Conservation (phyloP, 2,329 filamentous ascomycete species). For the Periconia digitata region DNA sequence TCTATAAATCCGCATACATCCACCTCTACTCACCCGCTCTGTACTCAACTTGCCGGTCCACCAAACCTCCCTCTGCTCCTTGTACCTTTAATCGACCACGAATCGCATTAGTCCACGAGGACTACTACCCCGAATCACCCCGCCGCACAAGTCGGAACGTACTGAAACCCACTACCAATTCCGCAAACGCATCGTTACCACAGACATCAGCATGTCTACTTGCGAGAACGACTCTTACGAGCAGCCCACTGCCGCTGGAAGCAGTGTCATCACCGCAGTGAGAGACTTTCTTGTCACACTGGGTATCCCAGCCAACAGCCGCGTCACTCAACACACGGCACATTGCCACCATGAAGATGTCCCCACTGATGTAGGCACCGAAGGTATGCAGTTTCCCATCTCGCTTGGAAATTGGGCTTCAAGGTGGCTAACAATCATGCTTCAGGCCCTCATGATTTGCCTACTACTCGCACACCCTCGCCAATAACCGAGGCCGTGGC, state of each 20-base stretch:
- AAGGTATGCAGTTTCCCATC: constrained; percentile 3
- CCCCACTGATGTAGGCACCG: constrained; percentile 10
- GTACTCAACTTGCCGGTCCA: background rate
- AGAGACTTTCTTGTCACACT: constrained; percentile 23
- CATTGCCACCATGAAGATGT: constrained; percentile 36
- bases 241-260: constrained; percentile 4
- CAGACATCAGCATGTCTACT: constrained; percentile 4
- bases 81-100: too few relatives aligned
- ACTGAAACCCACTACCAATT: background rate
- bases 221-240: constrained; percentile 5
- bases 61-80: background rate
- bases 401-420: background rate
- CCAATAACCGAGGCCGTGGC: constrained; percentile 16
- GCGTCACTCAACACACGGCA: constrained; percentile 31
- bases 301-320: constrained; percentile 22
- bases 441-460: background rate
- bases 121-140: constrained; percentile 3
- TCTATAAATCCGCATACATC: background rate
- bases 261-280: constrained; percentile 12
- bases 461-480: constrained; percentile 7
- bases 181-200: constrained; percentile 4
- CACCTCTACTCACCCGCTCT: constrained; percentile 16
- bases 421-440: background rate
- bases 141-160: background rate
- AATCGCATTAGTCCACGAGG: too few relatives aligned